Base-by-base conservation (phyloP, 176 grass and related monocot genomes). In the Aegilops umbellulata region DNA sequence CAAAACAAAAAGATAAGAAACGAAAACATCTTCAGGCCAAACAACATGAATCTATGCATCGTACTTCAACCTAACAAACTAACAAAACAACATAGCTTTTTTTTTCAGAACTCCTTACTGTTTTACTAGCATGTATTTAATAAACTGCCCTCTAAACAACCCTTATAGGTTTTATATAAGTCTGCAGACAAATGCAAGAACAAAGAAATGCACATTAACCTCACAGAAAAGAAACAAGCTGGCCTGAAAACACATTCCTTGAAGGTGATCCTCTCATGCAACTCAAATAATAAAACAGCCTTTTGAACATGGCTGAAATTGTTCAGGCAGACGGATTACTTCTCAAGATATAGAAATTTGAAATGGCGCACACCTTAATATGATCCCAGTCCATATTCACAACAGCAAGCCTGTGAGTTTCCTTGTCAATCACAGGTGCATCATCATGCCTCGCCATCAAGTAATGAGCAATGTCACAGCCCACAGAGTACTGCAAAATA, bases 371-470 rank as follows among this genome's bases (percentile, higher is more conserved):
- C 25, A 64, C 61, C 61, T 64, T 15, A 64, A 64, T 27, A 6
- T 67, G 65, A 67, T 67, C 65, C 65, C 65, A 67, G 65, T 67
- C 65, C 65, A 67, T 67, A 7, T 67, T 32, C 7, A 67, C 65
- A 32, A 6, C 46, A 19, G 65, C 65, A 9, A 67, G 29, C 15
- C 61, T 64, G 24, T 64, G 61, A 27, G 61, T 64, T 64, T 32
- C 95, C 78, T 76, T 94, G 36, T 94, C 86, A 26, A 60, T 93
- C 73, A 80, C 80, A 76, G 83, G 94, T 78, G 92, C 90, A 82
- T 92, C 86, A 12, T 94, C 92, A 49, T 49, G 14, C 46, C 46
- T 17, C 46, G 46, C 46, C 46, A 49, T 0, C 14, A 49, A 49
- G 46, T 49, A 49, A 49, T 5, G 46, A 17, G 15, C 46, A 2